phyloP scores from a whole-genome alignment of 768 basidiomycete genomes.

The Boletus rufocinnamomeus region DNA sequence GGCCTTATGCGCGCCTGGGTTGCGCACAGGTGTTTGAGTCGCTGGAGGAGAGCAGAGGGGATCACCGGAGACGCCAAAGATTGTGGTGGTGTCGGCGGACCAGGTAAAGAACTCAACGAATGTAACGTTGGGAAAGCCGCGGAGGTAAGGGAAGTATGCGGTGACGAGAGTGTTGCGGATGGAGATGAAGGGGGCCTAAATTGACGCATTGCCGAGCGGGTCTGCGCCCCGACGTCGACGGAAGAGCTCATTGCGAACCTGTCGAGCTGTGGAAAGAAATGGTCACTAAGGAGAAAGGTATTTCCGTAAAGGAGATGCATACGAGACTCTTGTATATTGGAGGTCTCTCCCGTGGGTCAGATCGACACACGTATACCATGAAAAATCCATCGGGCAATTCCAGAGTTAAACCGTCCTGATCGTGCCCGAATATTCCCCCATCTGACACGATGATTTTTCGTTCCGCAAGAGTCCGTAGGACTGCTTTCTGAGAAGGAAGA shows the following conservation, averaged over 20 bases:
- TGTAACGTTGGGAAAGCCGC: conserved; percentile 25
- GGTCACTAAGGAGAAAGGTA: not conserved
- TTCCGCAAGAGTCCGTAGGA: conserved; percentile 55
- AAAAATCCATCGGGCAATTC: conserved; percentile 65
- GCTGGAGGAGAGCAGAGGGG: conserved; percentile 31
- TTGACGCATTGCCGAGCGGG: conserved; percentile 37
- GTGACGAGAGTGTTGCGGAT: conserved; percentile 31
- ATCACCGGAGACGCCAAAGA: conserved; percentile 31
- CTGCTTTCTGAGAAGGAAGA: conserved; percentile 55
- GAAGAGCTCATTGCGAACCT: conserved; percentile 77
- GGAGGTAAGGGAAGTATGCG: conserved; percentile 33
- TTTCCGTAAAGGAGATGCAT: conserved; percentile 27
- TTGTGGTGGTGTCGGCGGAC: conserved; percentile 31
- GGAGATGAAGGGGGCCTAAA: conserved; percentile 32
- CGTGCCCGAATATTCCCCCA: conserved; percentile 16
- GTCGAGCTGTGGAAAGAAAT: conserved; percentile 54
- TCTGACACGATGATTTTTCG: conserved; percentile 47
- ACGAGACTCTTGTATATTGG: conserved; percentile 66
- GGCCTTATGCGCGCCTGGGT: conserved; percentile 50
- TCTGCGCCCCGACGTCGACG: conserved; percentile 48
- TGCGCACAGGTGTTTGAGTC: conserved; percentile 30
- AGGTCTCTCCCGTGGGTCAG: conserved; percentile 65
- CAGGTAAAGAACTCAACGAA: conserved; percentile 14
- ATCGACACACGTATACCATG: conserved; percentile 69
- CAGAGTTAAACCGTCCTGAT: conserved; percentile 32